Percentiles rank a stretch among this genome's conserved stretches.
Evolutionary conservation across 1,139 yeast genomes (phyloP).

Genomic region (Meyerozyma smithsonii): DNA sequence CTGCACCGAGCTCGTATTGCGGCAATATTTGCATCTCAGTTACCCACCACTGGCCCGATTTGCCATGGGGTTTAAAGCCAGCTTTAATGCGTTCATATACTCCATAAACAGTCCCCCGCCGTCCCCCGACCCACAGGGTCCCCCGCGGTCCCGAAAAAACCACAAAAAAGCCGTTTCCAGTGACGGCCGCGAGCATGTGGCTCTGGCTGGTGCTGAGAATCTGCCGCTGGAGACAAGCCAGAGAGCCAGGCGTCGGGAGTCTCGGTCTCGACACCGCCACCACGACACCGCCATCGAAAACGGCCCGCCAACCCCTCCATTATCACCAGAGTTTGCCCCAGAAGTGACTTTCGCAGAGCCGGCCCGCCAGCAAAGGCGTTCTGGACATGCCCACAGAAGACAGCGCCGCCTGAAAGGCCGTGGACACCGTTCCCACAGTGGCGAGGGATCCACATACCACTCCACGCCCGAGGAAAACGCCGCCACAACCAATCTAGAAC

Average conservation of each 20-base stretch:
- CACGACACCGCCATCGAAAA: background rate
- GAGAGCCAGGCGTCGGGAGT: too few relatives aligned
- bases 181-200: background rate
- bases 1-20: background rate
- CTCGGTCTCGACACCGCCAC: too few relatives aligned
- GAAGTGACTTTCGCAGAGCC: too few relatives aligned
- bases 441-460: too few relatives aligned
- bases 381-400: background rate
- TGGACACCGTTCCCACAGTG: too few relatives aligned
- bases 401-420: too few relatives aligned
- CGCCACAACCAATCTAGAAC: background rate
- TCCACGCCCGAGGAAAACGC: too few relatives aligned
- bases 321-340: too few relatives aligned
- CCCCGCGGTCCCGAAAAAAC: background rate
- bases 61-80: slow-evolving; percentile 1
- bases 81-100: slow-evolving; percentile 3
- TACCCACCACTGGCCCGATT: background rate
- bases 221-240: too few relatives aligned
- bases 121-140: background rate
- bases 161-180: background rate
- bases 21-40: background rate
- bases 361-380: too few relatives aligned
- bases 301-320: background rate
- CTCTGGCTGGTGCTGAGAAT: too few relatives aligned
- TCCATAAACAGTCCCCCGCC: slow-evolving; percentile 2